Evolutionary conservation across 305 asterid species (phyloP).

Genomic region (Fraxinus albicans): DNA sequence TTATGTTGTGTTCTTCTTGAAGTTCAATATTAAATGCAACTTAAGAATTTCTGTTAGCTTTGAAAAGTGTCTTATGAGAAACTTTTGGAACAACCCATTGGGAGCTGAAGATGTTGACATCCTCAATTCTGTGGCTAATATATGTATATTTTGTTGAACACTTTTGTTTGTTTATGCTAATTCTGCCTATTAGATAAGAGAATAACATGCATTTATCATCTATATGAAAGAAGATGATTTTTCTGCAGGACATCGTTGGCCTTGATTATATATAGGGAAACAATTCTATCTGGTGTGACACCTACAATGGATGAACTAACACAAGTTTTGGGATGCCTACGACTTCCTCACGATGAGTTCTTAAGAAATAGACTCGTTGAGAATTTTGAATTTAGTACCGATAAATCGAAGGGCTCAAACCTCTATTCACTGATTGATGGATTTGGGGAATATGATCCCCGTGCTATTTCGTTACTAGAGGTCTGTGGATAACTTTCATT

Average conservation of each 20-base stretch:
- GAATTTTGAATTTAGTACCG: conserved; percentile 55
- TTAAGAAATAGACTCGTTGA: conserved; percentile 73
- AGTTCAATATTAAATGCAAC: conserved; percentile 2
- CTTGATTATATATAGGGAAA: conserved; percentile 82
- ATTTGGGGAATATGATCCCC: conserved; percentile 95
- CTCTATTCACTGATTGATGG: conserved; percentile 79
- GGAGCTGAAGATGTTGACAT: conserved; percentile 7
- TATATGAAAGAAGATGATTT: conserved; percentile 18
- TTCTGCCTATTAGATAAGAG: conserved; percentile 3
- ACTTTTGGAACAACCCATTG: neutral
- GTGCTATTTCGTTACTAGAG: conserved; percentile 90
- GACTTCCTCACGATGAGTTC: conserved; percentile 72
- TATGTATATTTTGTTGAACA: neutral
- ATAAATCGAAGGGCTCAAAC: conserved; percentile 52
- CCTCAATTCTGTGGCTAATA: conserved; percentile 12
- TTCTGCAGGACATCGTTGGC: conserved; percentile 91
- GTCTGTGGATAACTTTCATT: conserved; percentile 41
- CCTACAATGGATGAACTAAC: conserved; percentile 82
- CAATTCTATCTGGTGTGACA: conserved; percentile 66
- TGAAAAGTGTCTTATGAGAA: neutral
- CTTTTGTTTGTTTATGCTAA: neutral
- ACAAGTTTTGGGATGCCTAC: conserved; percentile 80
- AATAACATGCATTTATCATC: conserved; percentile 1
- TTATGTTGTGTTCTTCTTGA: neutral
- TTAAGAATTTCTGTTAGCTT: neutral